A percentile compares a stretch with the other conserved stretches of the same genome.
Evolutionary conservation across 169 alveolate genomes (phyloP).

Genomic region (Cyclospora cayetanensis): DNA sequence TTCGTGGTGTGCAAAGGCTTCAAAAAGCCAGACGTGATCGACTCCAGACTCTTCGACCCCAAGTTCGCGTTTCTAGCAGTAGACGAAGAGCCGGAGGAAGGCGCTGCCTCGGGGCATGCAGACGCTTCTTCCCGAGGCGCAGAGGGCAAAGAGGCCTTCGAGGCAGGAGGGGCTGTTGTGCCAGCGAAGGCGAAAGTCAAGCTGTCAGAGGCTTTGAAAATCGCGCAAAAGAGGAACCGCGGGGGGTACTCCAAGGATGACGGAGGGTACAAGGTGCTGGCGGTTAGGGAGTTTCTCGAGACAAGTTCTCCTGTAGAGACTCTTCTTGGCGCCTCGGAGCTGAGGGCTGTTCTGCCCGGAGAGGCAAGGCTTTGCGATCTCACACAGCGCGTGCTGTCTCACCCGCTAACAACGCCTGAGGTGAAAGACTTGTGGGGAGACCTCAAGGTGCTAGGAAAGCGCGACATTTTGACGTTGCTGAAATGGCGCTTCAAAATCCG

Average conservation of each 20-base stretch:
- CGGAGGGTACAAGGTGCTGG: neutral
- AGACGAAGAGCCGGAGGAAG: conserved; percentile 72
- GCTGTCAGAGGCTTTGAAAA: neutral
- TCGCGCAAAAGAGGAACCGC: neutral
- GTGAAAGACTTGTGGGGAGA: conserved; percentile 79
- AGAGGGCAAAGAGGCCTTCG: conserved; percentile 44
- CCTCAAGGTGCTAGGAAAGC: conserved; percentile 88
- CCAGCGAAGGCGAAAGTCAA: conserved; percentile 52
- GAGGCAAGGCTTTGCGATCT: neutral
- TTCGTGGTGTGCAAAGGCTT: conserved; percentile 96
- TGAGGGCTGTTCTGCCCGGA: neutral
- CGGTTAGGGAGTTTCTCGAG: neutral
- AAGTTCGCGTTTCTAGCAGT: conserved; percentile 91
- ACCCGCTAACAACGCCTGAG: conserved; percentile 85
- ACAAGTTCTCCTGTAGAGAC: neutral
- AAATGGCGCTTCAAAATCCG: conserved; percentile 86
- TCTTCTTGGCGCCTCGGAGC: neutral
- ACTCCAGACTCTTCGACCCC: conserved; percentile 96
- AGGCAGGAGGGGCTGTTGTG: conserved; percentile 29
- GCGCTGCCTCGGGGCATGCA: conserved; percentile 68
- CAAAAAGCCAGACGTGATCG: conserved; percentile 93
- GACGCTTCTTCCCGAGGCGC: conserved; percentile 67
- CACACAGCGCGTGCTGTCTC: neutral
- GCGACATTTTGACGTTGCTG: conserved; percentile 84
- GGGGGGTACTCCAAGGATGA: neutral